phyloP scores from a whole-genome alignment of 257 asterid genomes.

The Henckelia pumila region DNA sequence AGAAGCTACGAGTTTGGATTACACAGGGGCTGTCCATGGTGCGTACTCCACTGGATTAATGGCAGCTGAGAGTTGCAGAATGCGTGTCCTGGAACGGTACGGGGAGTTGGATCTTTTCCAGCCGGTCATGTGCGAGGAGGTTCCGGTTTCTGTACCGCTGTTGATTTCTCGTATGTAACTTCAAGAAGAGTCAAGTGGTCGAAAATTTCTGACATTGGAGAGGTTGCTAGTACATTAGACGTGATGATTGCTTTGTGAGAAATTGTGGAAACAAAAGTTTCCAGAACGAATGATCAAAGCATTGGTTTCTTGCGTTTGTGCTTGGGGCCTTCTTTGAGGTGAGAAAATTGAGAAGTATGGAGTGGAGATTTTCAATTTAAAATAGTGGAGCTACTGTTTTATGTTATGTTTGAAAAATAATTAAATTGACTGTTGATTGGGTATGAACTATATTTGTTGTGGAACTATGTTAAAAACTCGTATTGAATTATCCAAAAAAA shows the following conservation, averaged over 20 bases:
- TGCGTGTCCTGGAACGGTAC: conserved; percentile 82
- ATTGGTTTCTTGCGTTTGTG: conserved; percentile 27
- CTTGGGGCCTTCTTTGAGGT: conserved; percentile 13
- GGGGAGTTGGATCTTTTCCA: conserved; percentile 82
- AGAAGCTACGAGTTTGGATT: conserved; percentile 75
- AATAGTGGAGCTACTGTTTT: neutral
- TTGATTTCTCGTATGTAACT: conserved; percentile 65
- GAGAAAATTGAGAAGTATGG: neutral
- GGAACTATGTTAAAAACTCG: neutral
- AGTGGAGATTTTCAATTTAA: too few relatives aligned
- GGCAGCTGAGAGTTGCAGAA: conserved; percentile 93
- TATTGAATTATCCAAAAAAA: neutral
- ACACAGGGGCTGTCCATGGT: conserved; percentile 94
- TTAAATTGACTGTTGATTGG: neutral
- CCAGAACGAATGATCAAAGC: conserved; percentile 60
- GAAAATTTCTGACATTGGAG: neutral
- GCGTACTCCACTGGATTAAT: conserved; percentile 81
- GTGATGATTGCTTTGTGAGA: conserved; percentile 44
- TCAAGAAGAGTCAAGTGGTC: neutral
- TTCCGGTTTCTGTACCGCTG: conserved; percentile 54
- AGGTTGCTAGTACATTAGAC: neutral
- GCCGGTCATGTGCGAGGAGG: conserved; percentile 68
- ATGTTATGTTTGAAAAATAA: neutral
- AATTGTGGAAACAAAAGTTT: conserved; percentile 36
- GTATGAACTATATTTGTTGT: too few relatives aligned